Percentiles rank a stretch among this genome's conserved stretches.
Evolutionary conservation across 2,329 filamentous ascomycete genomes (phyloP).

Genomic region (Chaetothyriales sp.): DNA sequence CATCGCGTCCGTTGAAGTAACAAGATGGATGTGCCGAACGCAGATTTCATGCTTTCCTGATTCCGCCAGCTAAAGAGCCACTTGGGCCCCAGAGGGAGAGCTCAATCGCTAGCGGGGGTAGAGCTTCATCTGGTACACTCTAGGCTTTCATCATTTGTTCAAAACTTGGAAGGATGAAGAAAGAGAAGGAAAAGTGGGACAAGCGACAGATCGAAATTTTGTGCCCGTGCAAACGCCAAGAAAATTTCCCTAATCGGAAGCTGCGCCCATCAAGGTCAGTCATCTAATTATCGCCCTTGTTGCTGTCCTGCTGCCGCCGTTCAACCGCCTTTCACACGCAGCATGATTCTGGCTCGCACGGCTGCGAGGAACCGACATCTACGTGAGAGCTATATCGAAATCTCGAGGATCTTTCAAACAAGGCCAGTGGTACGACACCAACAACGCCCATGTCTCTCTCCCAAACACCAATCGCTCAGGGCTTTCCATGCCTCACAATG

Average conservation of each 20-base stretch:
- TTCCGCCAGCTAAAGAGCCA: conserved; percentile 57
- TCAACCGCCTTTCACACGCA: neutral
- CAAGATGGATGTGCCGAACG: conserved; percentile 99
- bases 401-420: conserved; percentile 22
- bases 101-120: conserved; percentile 52
- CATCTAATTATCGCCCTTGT: neutral
- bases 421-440: neutral
- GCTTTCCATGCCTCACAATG: neutral
- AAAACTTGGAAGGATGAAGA: conserved; percentile 99
- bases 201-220: conserved; percentile 19
- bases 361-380: conserved; percentile 14
- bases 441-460: neutral
- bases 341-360: conserved; percentile 4
- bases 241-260: conserved; percentile 4
- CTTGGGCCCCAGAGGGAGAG: conserved; percentile 88
- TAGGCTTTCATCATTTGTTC: conserved; percentile 89
- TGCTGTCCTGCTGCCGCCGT: neutral
- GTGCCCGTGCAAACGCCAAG: neutral
- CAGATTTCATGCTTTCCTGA: conserved; percentile 65
- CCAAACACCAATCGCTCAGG: neutral
- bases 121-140: conserved; percentile 82
- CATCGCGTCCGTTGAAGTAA: conserved; percentile 91
- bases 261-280: neutral
- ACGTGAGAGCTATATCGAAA: conserved; percentile 24
- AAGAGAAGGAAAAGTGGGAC: conserved; percentile 33